phyloP scores from a whole-genome alignment of 2,329 filamentous ascomycete species.

The Capronia epimyces region DNA sequence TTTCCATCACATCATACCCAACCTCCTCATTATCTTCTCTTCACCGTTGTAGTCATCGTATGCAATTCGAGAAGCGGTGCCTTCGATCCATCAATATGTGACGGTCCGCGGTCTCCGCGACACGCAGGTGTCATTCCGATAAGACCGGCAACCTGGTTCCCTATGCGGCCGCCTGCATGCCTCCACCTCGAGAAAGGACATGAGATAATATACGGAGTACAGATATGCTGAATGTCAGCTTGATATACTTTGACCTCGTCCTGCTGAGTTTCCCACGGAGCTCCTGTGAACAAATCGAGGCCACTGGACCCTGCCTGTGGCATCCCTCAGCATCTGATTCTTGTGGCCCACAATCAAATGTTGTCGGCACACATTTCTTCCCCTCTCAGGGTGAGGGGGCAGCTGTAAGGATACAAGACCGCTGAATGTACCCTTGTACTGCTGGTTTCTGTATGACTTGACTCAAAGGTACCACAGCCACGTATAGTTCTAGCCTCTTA shows the following conservation, averaged over 20 bases:
- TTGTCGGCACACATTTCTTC: not conserved
- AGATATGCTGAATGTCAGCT: not conserved
- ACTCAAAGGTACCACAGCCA: slow-evolving; percentile 11
- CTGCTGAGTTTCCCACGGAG: not conserved
- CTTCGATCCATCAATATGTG: not conserved
- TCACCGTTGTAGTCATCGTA: no score
- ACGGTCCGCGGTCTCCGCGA: not conserved
- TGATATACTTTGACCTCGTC: not conserved
- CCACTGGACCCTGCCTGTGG: not conserved
- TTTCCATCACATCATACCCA: not conserved
- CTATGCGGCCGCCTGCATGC: not conserved
- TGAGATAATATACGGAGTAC: no score
- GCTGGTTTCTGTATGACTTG: not conserved
- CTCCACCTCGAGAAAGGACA: not conserved
- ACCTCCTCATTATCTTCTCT: not conserved
- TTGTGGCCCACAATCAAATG: not conserved
- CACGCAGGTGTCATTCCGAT: not conserved
- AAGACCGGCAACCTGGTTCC: not conserved
- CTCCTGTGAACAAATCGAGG: not conserved
- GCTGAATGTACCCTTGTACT: not conserved
- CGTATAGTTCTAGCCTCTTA: slow-evolving; percentile 3
- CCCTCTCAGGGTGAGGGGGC: no score
- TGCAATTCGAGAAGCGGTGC: not conserved
- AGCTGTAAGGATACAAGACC: no score
- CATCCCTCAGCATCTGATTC: not conserved